These are phyloP conservation scores for Novymonas esmeraldas DNA, from an alignment of 208 protist genomes.

Conservation along the genomic window DNA sequence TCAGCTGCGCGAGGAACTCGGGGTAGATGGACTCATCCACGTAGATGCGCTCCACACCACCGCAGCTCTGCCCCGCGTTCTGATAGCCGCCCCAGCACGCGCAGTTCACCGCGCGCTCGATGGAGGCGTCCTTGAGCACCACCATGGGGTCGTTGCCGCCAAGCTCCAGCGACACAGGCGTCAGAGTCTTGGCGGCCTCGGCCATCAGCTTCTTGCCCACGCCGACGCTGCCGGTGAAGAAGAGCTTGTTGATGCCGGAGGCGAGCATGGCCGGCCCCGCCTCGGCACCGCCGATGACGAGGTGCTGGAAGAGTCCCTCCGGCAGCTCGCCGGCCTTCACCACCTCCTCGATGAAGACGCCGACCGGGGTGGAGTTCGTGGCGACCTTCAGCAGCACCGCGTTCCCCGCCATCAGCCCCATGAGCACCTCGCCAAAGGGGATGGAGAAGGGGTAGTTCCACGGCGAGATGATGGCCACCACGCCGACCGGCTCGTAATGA, in stretches of 20 bases:
- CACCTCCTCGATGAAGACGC: constrained; percentile 71
- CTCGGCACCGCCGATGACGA: constrained; percentile 50
- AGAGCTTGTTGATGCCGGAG: constrained; percentile 73
- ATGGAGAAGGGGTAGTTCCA: constrained; percentile 91
- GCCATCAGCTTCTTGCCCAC: constrained; percentile 80
- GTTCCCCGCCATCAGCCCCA: constrained; percentile 87
- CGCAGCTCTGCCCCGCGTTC: constrained; percentile 86
- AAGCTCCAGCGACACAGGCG: constrained; percentile 80
- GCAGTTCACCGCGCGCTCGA: constrained; percentile 85
- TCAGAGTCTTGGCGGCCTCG: constrained; percentile 74
- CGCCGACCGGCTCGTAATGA: constrained; percentile 76
- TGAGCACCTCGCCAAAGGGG: constrained; percentile 83
- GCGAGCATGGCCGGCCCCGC: constrained; percentile 45
- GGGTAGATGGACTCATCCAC: constrained; percentile 76
- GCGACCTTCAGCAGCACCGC: constrained; percentile 80
- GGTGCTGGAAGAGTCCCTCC: constrained; percentile 62
- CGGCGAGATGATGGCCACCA: constrained; percentile 87
- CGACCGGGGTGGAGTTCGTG: constrained; percentile 53
- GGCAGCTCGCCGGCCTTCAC: constrained; percentile 61
- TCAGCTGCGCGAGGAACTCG: constrained; percentile 61
- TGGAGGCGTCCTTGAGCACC: constrained; percentile 70
- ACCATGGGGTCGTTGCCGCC: constrained; percentile 88
- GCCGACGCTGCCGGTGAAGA: constrained; percentile 86
- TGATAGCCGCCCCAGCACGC: constrained; percentile 81
- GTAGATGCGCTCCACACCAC: constrained; percentile 75